Base-by-base conservation (phyloP, 192 early-diverging fungal genomes). In the Entomortierella parvispora region DNA sequence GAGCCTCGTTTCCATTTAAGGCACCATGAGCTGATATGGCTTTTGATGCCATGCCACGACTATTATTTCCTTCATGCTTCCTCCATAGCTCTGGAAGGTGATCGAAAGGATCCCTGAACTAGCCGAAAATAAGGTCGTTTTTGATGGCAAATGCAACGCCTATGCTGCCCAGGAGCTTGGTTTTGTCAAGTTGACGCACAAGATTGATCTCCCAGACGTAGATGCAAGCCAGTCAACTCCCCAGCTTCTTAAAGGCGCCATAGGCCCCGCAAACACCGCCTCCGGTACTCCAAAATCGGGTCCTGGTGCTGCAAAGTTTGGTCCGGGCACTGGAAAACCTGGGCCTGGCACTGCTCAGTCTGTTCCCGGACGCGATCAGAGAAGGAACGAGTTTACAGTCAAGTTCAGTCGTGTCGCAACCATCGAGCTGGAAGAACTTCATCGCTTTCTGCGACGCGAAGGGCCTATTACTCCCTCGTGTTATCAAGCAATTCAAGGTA, bases 361-460 rank as follows among this genome's bases (percentile, higher is more conserved):
- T n/a, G n/a, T n/a, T n/a, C n/a, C n/a, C n/a, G n/a, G n/a, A n/a
- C n/a, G n/a, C n/a, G n/a, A n/a, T n/a, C n/a, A n/a, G n/a, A n/a
- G n/a, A n/a, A 67, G 45, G 34, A 77, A 77, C 48, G 74, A 68
- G 42, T 68, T 77, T 40, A 77, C 59, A 2, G 65, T 77, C 48
- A 53, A 62, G 31, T 62, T 77, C n/a, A 12, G 32, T 11, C 8
- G 22, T 11, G 74, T 49, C 2, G 49, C 46, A 2, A 56, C n/a
- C 7, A 77, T 77, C 37, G 49, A 77, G 4, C 65, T 77, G n/a
- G 48, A 40, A 26, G 74, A 77, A 29, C 60, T 77, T 4, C 74
- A 77, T 18, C 11, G 31, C 0, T 77, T 77, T 29, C 43, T 77
- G 8, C 28, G 42, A 17, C 54, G 50, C 4, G 34, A 65, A 11